A percentile compares a stretch with the other conserved stretches of the same genome.
Conservation (phyloP, 2,329 filamentous ascomycete species). For the Fusarium sp. region DNA sequence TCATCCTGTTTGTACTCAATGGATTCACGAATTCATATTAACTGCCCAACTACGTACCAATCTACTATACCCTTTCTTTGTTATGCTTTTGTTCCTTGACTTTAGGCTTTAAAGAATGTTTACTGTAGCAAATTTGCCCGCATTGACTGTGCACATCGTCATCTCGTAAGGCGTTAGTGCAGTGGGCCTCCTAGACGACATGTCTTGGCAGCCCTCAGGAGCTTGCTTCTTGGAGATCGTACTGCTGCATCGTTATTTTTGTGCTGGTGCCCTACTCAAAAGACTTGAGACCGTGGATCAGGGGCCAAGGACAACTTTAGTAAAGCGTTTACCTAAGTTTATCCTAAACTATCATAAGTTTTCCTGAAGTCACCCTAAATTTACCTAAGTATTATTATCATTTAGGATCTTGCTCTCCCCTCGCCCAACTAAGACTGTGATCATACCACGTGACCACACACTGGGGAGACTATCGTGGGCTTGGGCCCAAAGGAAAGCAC, state of each 20-base stretch:
- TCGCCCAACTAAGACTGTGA: neutral
- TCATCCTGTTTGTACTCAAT: neutral
- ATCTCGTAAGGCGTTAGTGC: neutral
- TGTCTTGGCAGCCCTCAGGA: neutral
- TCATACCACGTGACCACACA: neutral
- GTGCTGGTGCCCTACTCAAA: neutral
- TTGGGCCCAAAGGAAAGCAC: neutral
- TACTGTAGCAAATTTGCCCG: neutral
- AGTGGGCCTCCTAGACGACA: neutral
- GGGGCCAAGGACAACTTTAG: neutral
- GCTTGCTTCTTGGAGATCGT: neutral
- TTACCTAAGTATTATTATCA: too few species aligned
- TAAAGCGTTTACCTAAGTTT: too few species aligned
- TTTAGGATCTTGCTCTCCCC: too few species aligned
- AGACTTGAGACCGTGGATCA: neutral
- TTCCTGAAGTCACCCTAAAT: rapidly evolving
- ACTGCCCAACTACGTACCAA: neutral
- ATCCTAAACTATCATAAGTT: neutral
- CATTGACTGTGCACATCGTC: neutral
- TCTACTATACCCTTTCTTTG: slow-evolving; percentile 5
- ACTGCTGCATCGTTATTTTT: neutral
- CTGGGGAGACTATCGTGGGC: neutral
- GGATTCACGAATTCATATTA: slow-evolving; percentile 10
- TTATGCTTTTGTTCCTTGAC: neutral
- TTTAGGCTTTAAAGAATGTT: neutral